These are phyloP conservation scores for Thalassiosira sp. DNA, from an alignment of 352 stramenopile species.

Conservation along the genomic window DNA sequence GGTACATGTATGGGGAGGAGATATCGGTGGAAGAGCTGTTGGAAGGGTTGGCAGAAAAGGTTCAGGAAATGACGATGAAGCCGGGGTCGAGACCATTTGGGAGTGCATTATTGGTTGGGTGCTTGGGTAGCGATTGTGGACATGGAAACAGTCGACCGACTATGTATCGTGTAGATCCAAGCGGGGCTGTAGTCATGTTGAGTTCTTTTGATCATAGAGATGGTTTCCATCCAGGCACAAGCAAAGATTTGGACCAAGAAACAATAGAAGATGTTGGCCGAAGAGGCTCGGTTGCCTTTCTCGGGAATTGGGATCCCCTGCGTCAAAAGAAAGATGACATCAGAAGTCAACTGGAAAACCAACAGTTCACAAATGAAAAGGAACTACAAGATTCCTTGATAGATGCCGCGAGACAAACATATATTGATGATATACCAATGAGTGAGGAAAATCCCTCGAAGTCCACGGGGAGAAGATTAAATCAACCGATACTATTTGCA, in stretches of 20 bases:
- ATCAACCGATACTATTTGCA: slow-evolving; percentile 36
- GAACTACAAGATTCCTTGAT: slow-evolving; percentile 33
- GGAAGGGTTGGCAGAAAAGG: slow-evolving; percentile 62
- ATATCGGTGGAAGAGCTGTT: slow-evolving; percentile 69
- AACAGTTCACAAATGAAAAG: slow-evolving; percentile 29
- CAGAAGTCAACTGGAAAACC: slow-evolving; percentile 20
- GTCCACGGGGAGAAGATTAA: neutral
- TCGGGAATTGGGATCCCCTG: slow-evolving; percentile 46
- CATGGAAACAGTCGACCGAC: slow-evolving; percentile 2
- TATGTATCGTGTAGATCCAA: slow-evolving; percentile 69
- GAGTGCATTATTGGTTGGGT: slow-evolving; percentile 64
- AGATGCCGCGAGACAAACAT: slow-evolving; percentile 26
- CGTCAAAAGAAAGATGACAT: slow-evolving; percentile 28
- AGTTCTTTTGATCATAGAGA: slow-evolving; percentile 19
- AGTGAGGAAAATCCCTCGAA: neutral
- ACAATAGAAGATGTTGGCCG: neutral
- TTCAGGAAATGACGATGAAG: slow-evolving; percentile 82
- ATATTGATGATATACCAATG: slow-evolving; percentile 1
- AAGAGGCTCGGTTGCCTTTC: slow-evolving; percentile 29
- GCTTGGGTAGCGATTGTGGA: slow-evolving; percentile 30
- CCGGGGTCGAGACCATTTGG: slow-evolving; percentile 69
- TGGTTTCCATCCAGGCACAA: neutral
- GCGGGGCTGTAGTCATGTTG: slow-evolving; percentile 47
- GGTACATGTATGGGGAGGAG: slow-evolving; percentile 72
- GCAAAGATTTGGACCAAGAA: slow-evolving; percentile 3